Conservation (phyloP, 2,329 filamentous ascomycete genomes). For the Pestalotiopsis sp. region DNA sequence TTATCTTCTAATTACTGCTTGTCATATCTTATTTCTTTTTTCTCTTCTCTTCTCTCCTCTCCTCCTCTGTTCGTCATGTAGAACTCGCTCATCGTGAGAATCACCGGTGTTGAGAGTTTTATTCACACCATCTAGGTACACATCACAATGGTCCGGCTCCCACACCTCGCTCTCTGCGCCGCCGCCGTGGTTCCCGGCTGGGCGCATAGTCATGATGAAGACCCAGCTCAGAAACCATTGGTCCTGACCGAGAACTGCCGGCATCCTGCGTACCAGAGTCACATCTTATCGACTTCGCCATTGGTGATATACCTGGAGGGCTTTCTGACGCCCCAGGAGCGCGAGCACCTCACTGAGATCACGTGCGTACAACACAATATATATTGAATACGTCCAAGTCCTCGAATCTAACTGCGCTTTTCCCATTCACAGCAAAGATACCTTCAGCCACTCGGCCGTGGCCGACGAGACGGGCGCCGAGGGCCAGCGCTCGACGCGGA, state of each 20-base stretch:
- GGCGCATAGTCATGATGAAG: slow-evolving; percentile 23
- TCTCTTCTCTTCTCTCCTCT: not conserved
- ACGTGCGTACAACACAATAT: slow-evolving; percentile 27
- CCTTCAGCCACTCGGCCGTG: slow-evolving; percentile 46
- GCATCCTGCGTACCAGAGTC: slow-evolving; percentile 34
- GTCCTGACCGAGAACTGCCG: slow-evolving; percentile 25
- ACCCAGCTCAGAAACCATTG: slow-evolving; percentile 26
- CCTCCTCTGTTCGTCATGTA: not conserved
- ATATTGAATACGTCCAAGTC: not conserved
- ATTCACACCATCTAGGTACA: not conserved
- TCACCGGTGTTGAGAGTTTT: not conserved
- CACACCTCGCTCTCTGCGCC: slow-evolving; percentile 20
- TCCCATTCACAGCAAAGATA: slow-evolving; percentile 35
- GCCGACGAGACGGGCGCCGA: slow-evolving; percentile 36
- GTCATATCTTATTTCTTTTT: not conserved
- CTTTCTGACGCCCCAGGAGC: slow-evolving; percentile 39
- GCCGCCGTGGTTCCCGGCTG: slow-evolving; percentile 13
- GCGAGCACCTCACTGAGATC: slow-evolving; percentile 34
- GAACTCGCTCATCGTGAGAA: not conserved
- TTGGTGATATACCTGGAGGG: slow-evolving; percentile 41
- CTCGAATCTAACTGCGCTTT: slow-evolving; percentile 12
- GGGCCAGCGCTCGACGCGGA: slow-evolving; percentile 40
- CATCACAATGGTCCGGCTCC: slow-evolving; percentile 17
- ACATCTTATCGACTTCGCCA: slow-evolving; percentile 38
- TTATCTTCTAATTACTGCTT: not conserved